Base-by-base conservation (phyloP, 2,329 filamentous ascomycete species). In the Mycocentrospora acerina region DNA sequence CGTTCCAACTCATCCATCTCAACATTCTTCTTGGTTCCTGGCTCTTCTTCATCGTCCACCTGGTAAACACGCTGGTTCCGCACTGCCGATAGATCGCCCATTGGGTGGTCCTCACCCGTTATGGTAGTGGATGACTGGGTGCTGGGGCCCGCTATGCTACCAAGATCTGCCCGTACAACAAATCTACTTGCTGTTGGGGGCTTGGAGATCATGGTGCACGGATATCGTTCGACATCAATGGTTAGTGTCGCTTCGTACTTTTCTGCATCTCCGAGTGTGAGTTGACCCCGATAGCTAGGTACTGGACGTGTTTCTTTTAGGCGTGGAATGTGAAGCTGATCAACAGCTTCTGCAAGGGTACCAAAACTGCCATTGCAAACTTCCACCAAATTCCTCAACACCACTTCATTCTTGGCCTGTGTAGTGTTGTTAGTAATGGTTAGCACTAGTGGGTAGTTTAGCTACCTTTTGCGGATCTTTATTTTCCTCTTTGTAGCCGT, bases 171-270 rank as follows among this genome's bases (percentile, higher is more conserved):
- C 24, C 72, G 69, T 4, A 77, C 58, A 17, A 89, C 85, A 40
- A 91, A 94, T 1, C 82, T 85, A 60, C 83, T 94, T 17, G 91
- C 89, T 7, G 85, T 78, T 3, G 84, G 82, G 1, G 90, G 78
- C 44, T 79, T 80, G 7, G 89, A 88, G 18, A 85, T 71, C 67
- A 90, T 88, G 1, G 86, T 93, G 64, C 86, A 86, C 55, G 90
- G 91, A 64, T 94, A 98, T 39, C 93, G 81, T 66, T 97, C 90
- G 1, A 98, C 85, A 40, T 88, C 83, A 57, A 98, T 95, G 15
- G 77, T 80, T 57, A 96, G 70, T 1, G 90, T 86, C 12, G 83
- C 81, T 3, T 86, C 79, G 54, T 88, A 90, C 13, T 79, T 78
- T n/a, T 77, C 71, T 0, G 83, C 79, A 52, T 96, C 81, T 4